Percentiles rank a stretch among this genome's conserved stretches.
Evolutionary conservation across 1,284 basidiomycete species (phyloP).

Genomic region (Moesziomyces aphidis): DNA sequence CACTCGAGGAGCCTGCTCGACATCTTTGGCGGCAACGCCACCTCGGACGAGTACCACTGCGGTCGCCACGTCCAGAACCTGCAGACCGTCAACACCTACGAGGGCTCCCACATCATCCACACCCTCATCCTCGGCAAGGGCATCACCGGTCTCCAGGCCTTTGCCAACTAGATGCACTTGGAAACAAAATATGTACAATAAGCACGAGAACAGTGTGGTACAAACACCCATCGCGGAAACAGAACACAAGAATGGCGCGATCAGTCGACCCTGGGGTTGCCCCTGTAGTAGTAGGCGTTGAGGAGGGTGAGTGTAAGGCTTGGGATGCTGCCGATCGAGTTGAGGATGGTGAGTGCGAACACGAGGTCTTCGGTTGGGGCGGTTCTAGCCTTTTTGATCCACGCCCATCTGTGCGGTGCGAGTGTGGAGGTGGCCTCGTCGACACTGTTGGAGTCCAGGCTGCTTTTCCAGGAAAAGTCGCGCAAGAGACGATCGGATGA

Average conservation of each 20-base stretch:
- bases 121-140: slow-evolving; percentile 88
- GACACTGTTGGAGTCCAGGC: too few relatives aligned
- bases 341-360: slow-evolving; percentile 31
- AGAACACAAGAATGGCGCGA: neutral
- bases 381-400: neutral
- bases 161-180: slow-evolving; percentile 66
- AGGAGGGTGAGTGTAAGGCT: slow-evolving; percentile 24
- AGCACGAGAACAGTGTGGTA: neutral
- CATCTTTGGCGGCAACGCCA: slow-evolving; percentile 73
- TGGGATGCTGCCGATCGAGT: slow-evolving; percentile 36
- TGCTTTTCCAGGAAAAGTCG: too few relatives aligned
- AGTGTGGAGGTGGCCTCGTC: too few relatives aligned
- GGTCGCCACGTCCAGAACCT: slow-evolving; percentile 58
- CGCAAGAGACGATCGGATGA: too few relatives aligned
- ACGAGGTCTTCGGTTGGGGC: slow-evolving; percentile 30
- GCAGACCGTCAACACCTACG: slow-evolving; percentile 63
- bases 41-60: slow-evolving; percentile 57
- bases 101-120: slow-evolving; percentile 61
- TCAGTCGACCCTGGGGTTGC: slow-evolving; percentile 41
- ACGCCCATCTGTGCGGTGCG: neutral
- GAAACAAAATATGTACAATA: neutral
- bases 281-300: slow-evolving; percentile 26
- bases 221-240: neutral
- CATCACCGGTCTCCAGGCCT: slow-evolving; percentile 86
- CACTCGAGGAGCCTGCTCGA: slow-evolving; percentile 70